A percentile compares a stretch with the other conserved stretches of the same genome.
Evolutionary conservation across 352 stramenopile genomes (phyloP).

Genomic region (Pythium dissotocum): DNA sequence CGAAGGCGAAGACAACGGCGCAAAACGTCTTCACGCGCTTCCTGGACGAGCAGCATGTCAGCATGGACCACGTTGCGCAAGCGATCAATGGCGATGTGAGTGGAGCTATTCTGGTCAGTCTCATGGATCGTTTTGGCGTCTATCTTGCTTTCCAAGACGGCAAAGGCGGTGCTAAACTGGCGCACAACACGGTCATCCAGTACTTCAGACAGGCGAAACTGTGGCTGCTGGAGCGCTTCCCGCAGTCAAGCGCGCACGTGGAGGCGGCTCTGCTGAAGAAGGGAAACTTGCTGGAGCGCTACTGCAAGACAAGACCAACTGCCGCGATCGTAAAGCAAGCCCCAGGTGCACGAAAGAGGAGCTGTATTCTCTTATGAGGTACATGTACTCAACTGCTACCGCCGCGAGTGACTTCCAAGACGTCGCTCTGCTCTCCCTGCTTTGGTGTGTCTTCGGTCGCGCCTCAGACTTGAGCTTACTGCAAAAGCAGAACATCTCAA

Average conservation of each 20-base stretch:
- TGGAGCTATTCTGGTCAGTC: background rate
- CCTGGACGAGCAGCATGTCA: background rate
- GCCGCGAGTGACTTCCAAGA: conserved; percentile 20
- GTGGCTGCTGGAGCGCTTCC: conserved; percentile 18
- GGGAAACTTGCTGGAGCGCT: background rate
- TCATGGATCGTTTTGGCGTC: conserved; percentile 21
- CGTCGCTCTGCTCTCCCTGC: conserved; percentile 19
- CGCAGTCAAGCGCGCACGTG: conserved; percentile 13
- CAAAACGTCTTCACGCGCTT: conserved; percentile 4
- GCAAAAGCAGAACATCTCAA: conserved; percentile 21
- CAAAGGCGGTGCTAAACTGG: conserved; percentile 5
- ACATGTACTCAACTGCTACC: background rate
- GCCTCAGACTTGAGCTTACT: conserved; percentile 31
- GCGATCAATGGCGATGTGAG: background rate
- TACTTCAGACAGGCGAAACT: conserved; percentile 22
- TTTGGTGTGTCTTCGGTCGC: conserved; percentile 34
- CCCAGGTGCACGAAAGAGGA: background rate
- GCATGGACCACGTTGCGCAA: background rate
- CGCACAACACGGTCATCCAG: conserved; percentile 15
- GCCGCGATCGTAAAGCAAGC: background rate
- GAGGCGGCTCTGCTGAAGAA: background rate
- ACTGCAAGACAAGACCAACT: background rate
- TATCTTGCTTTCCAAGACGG: conserved; percentile 20
- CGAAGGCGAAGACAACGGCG: conserved; percentile 3
- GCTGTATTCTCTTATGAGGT: background rate